Evolutionary conservation across 352 stramenopile genomes (phyloP), one percentile per base, ranked within the genome.

Genomic region (Pythium plurisporium): DNA sequence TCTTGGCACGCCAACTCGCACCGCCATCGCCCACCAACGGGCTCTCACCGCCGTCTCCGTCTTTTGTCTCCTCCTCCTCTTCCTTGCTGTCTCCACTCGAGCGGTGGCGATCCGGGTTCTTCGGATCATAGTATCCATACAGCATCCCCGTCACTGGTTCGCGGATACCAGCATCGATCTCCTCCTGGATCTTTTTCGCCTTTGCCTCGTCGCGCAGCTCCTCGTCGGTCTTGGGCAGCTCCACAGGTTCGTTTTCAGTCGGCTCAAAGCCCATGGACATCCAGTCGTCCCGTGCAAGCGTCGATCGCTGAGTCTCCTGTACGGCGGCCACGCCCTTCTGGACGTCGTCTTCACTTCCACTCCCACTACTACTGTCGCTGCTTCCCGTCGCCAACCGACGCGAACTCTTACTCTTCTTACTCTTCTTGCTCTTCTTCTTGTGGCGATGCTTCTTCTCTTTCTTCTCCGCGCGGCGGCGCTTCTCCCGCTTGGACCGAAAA

Each of bases 1-100:
- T 92, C 43, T 94, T 94, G 7, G 72, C 74, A 14, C 81, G 74
- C 84, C 84, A 94, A 55, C 84, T 94, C 17, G 84, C 84, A 5
- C 84, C 84, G 29, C 82, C 80, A 34, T 94, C 82, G 6, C 84
- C 84, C 37, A 88, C 73, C 12, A 84, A 23, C 15, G 72, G 71
- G 42, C 70, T 53, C 6, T 48, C 58, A 0, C 59, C 49, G 8
- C 67, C 52, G 25, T 59, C 31, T 2, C 33, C 30, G 26, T 38
- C 31, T 19, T 23, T 64, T 4, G 44, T 67, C n/a, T 67, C 53
- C 25, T 64, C 45, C 3, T 59, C 47, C 6, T 56, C 20, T 25
- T 62, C 49, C 29, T 52, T 37, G 31, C 14, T 67, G 10, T 38
- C 37, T 14, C 45, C 5, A 74, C 15, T 31, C 46, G 72, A 10